Base-by-base conservation (phyloP, 2,329 filamentous ascomycete species). In the Elsinoe necatrix region DNA sequence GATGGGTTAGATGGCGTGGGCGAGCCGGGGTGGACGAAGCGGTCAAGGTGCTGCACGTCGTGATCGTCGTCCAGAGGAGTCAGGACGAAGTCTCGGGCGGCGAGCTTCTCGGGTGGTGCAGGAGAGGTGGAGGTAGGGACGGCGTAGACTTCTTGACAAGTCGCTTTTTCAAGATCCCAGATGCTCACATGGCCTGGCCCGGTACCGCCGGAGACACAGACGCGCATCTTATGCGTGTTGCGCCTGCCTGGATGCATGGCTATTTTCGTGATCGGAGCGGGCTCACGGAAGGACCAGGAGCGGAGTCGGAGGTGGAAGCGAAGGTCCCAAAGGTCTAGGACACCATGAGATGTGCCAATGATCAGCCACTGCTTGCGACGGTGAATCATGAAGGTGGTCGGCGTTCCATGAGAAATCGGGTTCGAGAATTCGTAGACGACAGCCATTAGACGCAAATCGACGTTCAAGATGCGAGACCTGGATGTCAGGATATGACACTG, bases 291-390 rank as follows among this genome's bases (percentile, higher is more conserved):
- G 0, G 89, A 89, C 89, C 91, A 97, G 12, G 85, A 87, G 68
- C 88, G 90, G 21, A 97, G 76, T 20, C 89, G 82, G 64, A 97
- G 81, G 62, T 84, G 86, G 77, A 98, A 98, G n/a, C 93, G 86
- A 39, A 98, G 77, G 70, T 98, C 93, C 93, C 93, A 98, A 1
- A 98, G 79, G 67, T 95, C 87, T 6, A 98, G 76, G 25, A 97
- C 85, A 34, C 95, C 93, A 67, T 97, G 91, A 0, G 89, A 89
- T 0, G 95, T 98, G 34, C 91, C 93, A 0, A 97, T 74, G 1
- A 95, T 80, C 2, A 98, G 76, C 93, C 93, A 98, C 66, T 93
- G 90, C 52, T 87, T 85, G 67, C 85, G 88, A 57, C 83, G 81
- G 66, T 96, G 90, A 29, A 95, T 79, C 65, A 87, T 92, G 71